phyloP scores from a whole-genome alignment of 176 grass and related monocot species.

The Musa acuminata region DNA sequence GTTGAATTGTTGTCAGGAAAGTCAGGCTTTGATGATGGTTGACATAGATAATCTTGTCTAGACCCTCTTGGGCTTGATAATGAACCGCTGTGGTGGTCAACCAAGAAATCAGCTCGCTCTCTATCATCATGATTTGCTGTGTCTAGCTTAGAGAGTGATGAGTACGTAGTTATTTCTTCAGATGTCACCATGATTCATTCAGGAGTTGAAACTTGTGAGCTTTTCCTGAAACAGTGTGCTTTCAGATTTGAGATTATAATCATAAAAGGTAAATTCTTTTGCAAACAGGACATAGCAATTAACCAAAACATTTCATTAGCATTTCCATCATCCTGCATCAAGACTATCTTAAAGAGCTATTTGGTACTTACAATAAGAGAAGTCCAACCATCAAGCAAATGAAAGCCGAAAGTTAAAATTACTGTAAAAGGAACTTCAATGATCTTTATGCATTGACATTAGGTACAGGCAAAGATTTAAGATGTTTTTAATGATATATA shows the following conservation, averaged over 20 bases:
- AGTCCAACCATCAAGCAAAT: neutral
- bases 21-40: slow-evolving; percentile 22
- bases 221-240: neutral
- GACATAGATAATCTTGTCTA: slow-evolving; percentile 20
- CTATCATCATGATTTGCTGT: neutral
- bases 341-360: neutral
- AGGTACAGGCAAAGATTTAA: too few species aligned
- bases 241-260: neutral
- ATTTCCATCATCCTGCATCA: too few species aligned
- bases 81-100: neutral
- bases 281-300: neutral
- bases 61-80: slow-evolving; percentile 14
- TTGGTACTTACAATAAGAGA: neutral
- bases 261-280: neutral
- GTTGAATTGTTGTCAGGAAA: slow-evolving; percentile 27
- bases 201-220: neutral
- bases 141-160: slow-evolving; percentile 19
- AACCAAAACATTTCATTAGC: neutral
- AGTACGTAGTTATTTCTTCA: slow-evolving; percentile 11
- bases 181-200: slow-evolving; percentile 9
- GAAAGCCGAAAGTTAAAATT: neutral
- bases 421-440: too few species aligned
- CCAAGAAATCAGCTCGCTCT: neutral
- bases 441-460: too few species aligned
- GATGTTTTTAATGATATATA: too few species aligned